Percentiles rank a stretch among this genome's conserved stretches.
Conservation (phyloP, 2,329 filamentous ascomycete species). For the Penicillium sumatraense region DNA sequence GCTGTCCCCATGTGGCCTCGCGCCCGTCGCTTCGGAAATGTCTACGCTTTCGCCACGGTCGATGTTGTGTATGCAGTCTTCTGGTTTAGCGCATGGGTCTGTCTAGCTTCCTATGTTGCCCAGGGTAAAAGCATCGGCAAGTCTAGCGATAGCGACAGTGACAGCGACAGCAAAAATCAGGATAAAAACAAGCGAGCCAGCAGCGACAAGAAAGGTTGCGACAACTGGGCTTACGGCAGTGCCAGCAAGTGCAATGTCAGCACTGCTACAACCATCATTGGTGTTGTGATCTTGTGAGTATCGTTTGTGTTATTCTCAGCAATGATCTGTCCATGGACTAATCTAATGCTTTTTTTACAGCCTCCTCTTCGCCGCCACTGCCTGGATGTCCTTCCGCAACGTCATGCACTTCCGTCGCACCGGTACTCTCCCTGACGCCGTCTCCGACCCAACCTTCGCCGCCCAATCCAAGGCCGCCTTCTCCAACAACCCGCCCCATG, state of each 20-base stretch:
- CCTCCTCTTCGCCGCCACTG: conserved; percentile 59
- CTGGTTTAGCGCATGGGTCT: conserved; percentile 64
- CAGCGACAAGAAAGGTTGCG: conserved; percentile 36
- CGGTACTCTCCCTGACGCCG: conserved; percentile 56
- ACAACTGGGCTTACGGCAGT: conserved; percentile 56
- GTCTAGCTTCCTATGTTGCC: conserved; percentile 60
- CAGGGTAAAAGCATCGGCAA: conserved; percentile 58
- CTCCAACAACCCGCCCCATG: conserved; percentile 51
- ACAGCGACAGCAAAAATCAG: conserved; percentile 43
- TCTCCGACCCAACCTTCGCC: conserved; percentile 53
- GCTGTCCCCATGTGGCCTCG: conserved; percentile 66
- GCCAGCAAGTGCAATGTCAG: conserved; percentile 61
- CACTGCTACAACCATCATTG: conserved; percentile 60
- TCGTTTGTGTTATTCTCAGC: background rate
- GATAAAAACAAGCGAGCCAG: conserved; percentile 28
- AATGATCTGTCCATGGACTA: background rate
- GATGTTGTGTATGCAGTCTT: conserved; percentile 60
- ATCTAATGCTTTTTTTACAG: conserved; percentile 36
- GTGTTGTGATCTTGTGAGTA: conserved; percentile 61
- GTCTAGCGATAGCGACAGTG: conserved; percentile 31
- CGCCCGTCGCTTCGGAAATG: conserved; percentile 62
- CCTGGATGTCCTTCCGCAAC: conserved; percentile 59
- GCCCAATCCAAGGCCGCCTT: conserved; percentile 54
- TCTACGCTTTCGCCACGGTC: conserved; percentile 62
- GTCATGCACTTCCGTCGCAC: conserved; percentile 61